A percentile compares a stretch with the other conserved stretches of the same genome.
Evolutionary conservation across 352 stramenopile species (phyloP).

Genomic region (Globisporangium ultimum): DNA sequence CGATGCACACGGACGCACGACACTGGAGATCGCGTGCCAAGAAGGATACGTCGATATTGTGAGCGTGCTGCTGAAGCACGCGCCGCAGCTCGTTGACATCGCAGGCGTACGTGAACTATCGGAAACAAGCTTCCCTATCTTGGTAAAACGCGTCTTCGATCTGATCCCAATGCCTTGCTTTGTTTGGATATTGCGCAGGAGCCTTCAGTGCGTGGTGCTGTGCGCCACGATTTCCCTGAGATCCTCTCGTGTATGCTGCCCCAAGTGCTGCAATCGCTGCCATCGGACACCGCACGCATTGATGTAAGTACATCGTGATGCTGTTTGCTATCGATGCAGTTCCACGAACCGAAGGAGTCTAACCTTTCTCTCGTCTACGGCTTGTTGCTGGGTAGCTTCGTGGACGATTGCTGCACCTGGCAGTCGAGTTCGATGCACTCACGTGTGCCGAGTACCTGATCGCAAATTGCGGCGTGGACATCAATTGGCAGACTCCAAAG

Average conservation of each 20-base stretch:
- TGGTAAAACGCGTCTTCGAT: too few relatives aligned
- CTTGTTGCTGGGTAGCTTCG: background rate
- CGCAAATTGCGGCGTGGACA: background rate
- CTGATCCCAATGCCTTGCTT: background rate
- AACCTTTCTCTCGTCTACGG: too few relatives aligned
- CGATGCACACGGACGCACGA: conserved; percentile 26
- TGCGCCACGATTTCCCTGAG: background rate
- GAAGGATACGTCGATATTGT: conserved; percentile 40
- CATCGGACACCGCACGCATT: background rate
- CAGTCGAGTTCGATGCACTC: conserved; percentile 5
- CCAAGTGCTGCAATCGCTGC: background rate
- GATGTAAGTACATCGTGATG: background rate
- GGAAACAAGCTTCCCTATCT: background rate
- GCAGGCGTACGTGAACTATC: conserved; percentile 10
- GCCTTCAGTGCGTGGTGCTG: background rate
- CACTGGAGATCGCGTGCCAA: conserved; percentile 36
- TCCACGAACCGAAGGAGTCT: too few relatives aligned
- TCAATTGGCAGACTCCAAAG: background rate
- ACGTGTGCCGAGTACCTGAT: background rate
- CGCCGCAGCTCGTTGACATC: conserved; percentile 9
- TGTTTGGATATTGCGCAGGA: background rate
- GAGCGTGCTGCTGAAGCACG: conserved; percentile 19
- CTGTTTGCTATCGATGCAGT: background rate
- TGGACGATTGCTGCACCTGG: background rate
- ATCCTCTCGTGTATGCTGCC: background rate